Evolutionary conservation across 768 basidiomycete species (phyloP).

Genomic region (Lactarius pseudohatsudake): DNA sequence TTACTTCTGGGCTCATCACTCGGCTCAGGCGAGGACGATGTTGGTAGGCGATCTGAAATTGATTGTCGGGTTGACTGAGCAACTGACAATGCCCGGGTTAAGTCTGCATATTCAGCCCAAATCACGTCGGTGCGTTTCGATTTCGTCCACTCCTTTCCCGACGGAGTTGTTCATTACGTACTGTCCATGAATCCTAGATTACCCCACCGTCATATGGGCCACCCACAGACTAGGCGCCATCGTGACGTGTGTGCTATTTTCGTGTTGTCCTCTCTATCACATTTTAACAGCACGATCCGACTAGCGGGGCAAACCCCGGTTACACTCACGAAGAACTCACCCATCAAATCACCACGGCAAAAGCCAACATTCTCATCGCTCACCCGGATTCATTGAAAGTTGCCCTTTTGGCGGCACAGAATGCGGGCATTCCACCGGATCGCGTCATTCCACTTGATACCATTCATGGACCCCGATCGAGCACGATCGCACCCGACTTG

Average conservation of each 20-base stretch:
- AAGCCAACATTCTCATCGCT: slow-evolving; percentile 34
- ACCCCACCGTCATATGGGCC: slow-evolving; percentile 30
- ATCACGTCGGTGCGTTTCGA: slow-evolving; percentile 34
- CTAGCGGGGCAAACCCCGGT: slow-evolving; percentile 60
- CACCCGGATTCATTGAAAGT: slow-evolving; percentile 34
- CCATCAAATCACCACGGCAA: slow-evolving; percentile 47
- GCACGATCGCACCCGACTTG: slow-evolving; percentile 36
- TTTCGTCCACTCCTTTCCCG: background rate
- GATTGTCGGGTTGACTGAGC: too few relatives aligned
- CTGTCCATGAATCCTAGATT: slow-evolving; percentile 4
- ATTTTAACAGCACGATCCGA: background rate
- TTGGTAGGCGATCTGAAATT: slow-evolving; percentile 35
- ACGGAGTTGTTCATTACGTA: background rate
- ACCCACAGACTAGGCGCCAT: slow-evolving; percentile 33
- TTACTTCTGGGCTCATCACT: slow-evolving; percentile 6
- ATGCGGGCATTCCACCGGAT: slow-evolving; percentile 35
- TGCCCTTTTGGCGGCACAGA: slow-evolving; percentile 36
- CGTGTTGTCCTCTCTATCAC: background rate
- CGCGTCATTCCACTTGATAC: slow-evolving; percentile 35
- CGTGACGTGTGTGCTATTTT: slow-evolving; percentile 27
- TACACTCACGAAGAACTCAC: slow-evolving; percentile 58
- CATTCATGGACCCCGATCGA: background rate
- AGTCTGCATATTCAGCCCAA: slow-evolving; percentile 32
- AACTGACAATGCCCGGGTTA: background rate
- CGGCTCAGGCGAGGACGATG: slow-evolving; percentile 39